Conservation (phyloP, 768 basidiomycete genomes). For the Russula sp. region DNA sequence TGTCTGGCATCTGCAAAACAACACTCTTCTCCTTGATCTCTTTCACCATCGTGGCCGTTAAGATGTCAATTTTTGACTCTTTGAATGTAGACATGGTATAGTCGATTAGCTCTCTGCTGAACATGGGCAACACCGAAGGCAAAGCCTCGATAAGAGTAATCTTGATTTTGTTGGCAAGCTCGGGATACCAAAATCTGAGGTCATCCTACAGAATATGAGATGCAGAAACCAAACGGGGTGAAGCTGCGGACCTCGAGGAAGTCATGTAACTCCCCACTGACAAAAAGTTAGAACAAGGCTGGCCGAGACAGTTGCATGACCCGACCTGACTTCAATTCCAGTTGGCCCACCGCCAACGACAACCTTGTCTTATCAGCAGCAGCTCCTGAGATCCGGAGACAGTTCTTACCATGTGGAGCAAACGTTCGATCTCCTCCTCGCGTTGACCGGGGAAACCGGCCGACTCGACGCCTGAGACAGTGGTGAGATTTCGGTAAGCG, state of each 20-base stretch:
- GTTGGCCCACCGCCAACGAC: constrained; percentile 97
- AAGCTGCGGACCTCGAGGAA: constrained; percentile 60
- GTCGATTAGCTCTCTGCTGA: constrained; percentile 86
- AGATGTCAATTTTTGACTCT: constrained; percentile 92
- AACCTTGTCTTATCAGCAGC: constrained; percentile 44
- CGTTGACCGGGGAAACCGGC: constrained; percentile 93
- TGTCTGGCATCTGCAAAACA: constrained; percentile 88
- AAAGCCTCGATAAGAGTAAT: constrained; percentile 97
- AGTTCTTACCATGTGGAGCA: constrained; percentile 78
- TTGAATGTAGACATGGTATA: constrained; percentile 97
- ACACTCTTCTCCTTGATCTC: constrained; percentile 83
- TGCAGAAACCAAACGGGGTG: neutral
- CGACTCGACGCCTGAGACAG: constrained; percentile 69
- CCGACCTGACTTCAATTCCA: constrained; percentile 82
- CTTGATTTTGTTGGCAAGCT: constrained; percentile 80
- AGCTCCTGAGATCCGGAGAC: neutral
- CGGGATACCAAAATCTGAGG: constrained; percentile 90
- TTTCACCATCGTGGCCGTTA: constrained; percentile 99
- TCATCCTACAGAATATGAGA: constrained; percentile 46
- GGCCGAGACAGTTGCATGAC: constrained; percentile 33
- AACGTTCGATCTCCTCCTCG: constrained; percentile 75
- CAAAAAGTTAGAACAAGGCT: constrained; percentile 25
- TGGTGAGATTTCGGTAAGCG: constrained; percentile 6
- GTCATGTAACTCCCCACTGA: constrained; percentile 78
- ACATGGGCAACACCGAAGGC: constrained; percentile 93